A percentile compares a stretch with the other conserved stretches of the same genome.
These are phyloP conservation scores for Oryza rufipogon DNA, from an alignment of 176 grass and related monocot genomes.

Conservation along the genomic window DNA sequence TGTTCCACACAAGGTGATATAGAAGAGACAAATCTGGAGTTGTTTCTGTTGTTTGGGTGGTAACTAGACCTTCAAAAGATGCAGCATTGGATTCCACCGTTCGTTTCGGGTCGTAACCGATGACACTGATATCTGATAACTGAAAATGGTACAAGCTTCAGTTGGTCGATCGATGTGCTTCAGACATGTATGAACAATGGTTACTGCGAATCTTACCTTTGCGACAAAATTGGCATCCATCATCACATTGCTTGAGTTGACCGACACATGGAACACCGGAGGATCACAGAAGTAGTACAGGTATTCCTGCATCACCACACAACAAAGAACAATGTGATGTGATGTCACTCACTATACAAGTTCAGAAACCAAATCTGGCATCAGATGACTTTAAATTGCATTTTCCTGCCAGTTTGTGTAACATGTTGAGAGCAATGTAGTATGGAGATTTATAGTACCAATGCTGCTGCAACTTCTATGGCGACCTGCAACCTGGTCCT, in stretches of 20 bases:
- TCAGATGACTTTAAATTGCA: neutral
- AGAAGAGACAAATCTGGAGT: neutral
- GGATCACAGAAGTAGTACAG: constrained; percentile 92
- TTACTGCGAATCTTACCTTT: constrained; percentile 49
- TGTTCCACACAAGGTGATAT: neutral
- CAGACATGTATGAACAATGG: neutral
- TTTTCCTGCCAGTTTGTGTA: neutral
- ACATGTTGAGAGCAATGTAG: neutral
- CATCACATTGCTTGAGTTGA: constrained; percentile 73
- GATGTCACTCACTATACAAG: neutral
- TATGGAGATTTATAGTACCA: constrained; percentile 49
- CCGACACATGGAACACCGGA: constrained; percentile 68
- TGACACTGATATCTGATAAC: constrained; percentile 68
- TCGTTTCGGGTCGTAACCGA: constrained; percentile 25
- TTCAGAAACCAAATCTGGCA: constrained; percentile 27
- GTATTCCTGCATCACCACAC: constrained; percentile 78
- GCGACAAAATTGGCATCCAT: constrained; percentile 73
- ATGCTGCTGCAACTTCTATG: constrained; percentile 85
- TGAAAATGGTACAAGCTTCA: constrained; percentile 39
- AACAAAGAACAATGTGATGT: constrained; percentile 2
- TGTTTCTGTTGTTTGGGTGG: neutral
- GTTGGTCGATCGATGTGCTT: neutral
- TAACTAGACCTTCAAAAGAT: constrained; percentile 54
- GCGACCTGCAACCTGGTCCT: constrained; percentile 84
- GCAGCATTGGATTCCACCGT: constrained; percentile 18